These are phyloP conservation scores for Penicillium goetzii DNA, from an alignment of 495 filamentous ascomycete genomes.

Conservation along the genomic window DNA sequence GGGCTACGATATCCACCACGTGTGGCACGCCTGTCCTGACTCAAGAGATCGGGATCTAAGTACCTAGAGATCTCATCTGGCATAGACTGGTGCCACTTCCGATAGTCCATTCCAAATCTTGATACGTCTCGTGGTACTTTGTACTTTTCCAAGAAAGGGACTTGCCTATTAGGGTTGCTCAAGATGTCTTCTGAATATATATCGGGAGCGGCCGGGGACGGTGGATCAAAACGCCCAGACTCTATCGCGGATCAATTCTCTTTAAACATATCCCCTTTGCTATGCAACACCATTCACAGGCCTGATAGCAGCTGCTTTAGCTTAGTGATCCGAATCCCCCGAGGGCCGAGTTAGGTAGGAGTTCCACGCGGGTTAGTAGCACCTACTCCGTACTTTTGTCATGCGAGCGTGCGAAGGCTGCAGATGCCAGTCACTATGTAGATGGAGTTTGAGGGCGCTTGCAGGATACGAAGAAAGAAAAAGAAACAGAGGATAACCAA, in stretches of 20 bases:
- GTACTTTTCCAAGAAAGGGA: neutral
- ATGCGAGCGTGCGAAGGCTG: neutral
- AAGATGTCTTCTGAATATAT: neutral
- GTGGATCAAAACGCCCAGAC: neutral
- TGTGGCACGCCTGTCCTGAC: neutral
- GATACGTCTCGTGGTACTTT: neutral
- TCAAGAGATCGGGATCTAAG: neutral
- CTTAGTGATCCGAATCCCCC: neutral
- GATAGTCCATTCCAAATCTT: neutral
- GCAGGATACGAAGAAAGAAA: conserved; percentile 6
- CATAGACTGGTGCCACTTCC: neutral
- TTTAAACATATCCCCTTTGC: neutral
- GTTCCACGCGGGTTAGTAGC: neutral
- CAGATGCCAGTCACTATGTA: neutral
- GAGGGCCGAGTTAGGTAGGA: neutral
- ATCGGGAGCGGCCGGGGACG: neutral
- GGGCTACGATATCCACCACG: neutral
- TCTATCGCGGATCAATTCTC: neutral
- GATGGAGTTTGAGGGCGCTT: neutral
- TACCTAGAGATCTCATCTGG: neutral
- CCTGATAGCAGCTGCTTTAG: neutral
- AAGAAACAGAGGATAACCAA: neutral
- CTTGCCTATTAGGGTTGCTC: neutral
- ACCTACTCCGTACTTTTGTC: neutral
- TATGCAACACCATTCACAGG: neutral